Evolutionary conservation across 2,329 filamentous ascomycete genomes (phyloP).

Genomic region (Ceratocystis lukuohia): DNA sequence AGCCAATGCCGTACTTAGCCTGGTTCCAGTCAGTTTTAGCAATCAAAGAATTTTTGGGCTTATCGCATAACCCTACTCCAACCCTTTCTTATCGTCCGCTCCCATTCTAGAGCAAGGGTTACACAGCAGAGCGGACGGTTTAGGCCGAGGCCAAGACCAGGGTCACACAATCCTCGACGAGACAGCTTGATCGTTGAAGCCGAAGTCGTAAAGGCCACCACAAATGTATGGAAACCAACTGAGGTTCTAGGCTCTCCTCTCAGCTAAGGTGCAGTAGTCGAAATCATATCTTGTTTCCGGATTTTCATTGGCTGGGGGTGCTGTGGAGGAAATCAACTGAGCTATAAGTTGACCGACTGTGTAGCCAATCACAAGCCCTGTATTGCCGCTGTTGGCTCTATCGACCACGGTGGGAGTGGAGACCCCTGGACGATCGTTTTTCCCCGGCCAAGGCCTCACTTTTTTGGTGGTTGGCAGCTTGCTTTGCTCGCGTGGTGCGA

Average conservation of each 20-base stretch:
- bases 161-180: too few relatives aligned
- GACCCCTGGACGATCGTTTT: not conserved
- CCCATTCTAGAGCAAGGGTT: not conserved
- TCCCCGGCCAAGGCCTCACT: not conserved
- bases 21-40: not conserved
- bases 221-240: too few relatives aligned
- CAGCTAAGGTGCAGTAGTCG: not conserved
- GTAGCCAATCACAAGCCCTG: not conserved
- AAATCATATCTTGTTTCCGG: not conserved
- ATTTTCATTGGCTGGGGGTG: not conserved
- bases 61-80: not conserved
- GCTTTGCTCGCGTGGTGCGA: not conserved
- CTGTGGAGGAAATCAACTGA: not conserved
- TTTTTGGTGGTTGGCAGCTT: not conserved
- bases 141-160: too few relatives aligned
- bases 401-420: not conserved
- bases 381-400: not conserved
- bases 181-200: too few relatives aligned
- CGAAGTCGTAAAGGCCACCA: too few relatives aligned
- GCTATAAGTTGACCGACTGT: not conserved
- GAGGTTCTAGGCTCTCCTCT: not conserved
- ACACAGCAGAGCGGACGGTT: not conserved
- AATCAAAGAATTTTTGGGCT: constrained; percentile 7
- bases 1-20: not conserved
- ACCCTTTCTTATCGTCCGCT: not conserved